Conservation (phyloP, 2,329 filamentous ascomycete species). For the Ceratocystis variospora region DNA sequence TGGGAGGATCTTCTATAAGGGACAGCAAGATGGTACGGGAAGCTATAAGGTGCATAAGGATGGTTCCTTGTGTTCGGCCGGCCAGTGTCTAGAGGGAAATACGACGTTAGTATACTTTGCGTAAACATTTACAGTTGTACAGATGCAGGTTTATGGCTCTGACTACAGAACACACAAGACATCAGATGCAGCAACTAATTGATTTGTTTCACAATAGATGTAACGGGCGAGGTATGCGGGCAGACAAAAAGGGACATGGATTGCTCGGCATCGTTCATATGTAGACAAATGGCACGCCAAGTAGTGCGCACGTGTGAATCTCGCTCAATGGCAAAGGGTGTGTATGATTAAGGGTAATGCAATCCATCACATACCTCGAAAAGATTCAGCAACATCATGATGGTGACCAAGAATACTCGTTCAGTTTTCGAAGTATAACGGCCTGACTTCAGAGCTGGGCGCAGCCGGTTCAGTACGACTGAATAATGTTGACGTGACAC, state of each 20-base stretch:
- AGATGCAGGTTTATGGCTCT: neutral
- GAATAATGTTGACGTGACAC: conserved; percentile 15
- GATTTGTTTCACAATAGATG: too few relatives aligned
- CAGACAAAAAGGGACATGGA: neutral
- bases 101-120: neutral
- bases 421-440: conserved; percentile 4
- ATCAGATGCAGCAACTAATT: too few relatives aligned
- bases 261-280: neutral
- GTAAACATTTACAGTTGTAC: neutral
- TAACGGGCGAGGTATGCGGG: too few relatives aligned
- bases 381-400: conserved; percentile 16
- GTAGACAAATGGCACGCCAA: neutral
- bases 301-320: neutral
- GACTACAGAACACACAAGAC: too few relatives aligned
- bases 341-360: neutral
- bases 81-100: conserved; percentile 12
- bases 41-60: conserved; percentile 16
- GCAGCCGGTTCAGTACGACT: conserved; percentile 10
- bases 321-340: neutral
- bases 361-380: conserved; percentile 16
- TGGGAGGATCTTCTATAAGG: neutral
- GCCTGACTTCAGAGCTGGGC: conserved; percentile 9
- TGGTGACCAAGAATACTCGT: conserved; percentile 13
- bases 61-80: conserved; percentile 12
- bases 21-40: conserved; percentile 12